These are phyloP conservation scores for Tulasnella sp. DNA, from an alignment of 768 basidiomycete genomes.

Conservation along the genomic window DNA sequence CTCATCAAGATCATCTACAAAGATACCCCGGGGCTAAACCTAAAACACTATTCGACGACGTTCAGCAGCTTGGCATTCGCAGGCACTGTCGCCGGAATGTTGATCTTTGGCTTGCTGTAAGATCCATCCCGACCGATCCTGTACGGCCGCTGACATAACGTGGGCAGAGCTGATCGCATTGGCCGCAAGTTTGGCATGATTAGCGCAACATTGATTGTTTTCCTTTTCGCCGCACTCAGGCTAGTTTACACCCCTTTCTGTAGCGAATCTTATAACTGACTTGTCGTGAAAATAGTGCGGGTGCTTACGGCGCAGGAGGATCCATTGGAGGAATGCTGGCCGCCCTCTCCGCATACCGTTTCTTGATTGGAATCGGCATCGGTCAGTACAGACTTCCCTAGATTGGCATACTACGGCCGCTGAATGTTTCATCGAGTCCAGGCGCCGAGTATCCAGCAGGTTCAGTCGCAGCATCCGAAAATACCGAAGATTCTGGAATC, in stretches of 20 bases:
- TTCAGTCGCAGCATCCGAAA: slow-evolving; percentile 78
- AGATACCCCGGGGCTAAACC: slow-evolving; percentile 31
- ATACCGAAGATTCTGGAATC: slow-evolving; percentile 74
- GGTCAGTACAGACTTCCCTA: slow-evolving; percentile 35
- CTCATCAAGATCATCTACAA: slow-evolving; percentile 58
- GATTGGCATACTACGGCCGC: slow-evolving; percentile 26
- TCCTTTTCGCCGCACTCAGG: slow-evolving; percentile 61
- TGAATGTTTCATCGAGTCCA: slow-evolving; percentile 27
- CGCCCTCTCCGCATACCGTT: slow-evolving; percentile 77
- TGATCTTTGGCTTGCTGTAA: slow-evolving; percentile 40
- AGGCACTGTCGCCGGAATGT: slow-evolving; percentile 80
- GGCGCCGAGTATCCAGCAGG: slow-evolving; percentile 66
- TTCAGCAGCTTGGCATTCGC: slow-evolving; percentile 68
- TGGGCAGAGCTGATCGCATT: slow-evolving; percentile 53
- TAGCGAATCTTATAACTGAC: not conserved
- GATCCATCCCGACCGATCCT: slow-evolving; percentile 11
- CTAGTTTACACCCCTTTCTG: not conserved
- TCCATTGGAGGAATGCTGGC: slow-evolving; percentile 58
- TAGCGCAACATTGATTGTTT: slow-evolving; percentile 71
- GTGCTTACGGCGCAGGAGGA: slow-evolving; percentile 65
- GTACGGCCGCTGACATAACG: too few relatives aligned
- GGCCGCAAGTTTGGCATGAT: slow-evolving; percentile 87
- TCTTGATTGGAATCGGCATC: slow-evolving; percentile 71
- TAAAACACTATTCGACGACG: slow-evolving; percentile 46
- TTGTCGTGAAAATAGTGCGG: slow-evolving; percentile 39